Base-by-base conservation (phyloP, 768 basidiomycete genomes). In the Russula ochroleuca region DNA sequence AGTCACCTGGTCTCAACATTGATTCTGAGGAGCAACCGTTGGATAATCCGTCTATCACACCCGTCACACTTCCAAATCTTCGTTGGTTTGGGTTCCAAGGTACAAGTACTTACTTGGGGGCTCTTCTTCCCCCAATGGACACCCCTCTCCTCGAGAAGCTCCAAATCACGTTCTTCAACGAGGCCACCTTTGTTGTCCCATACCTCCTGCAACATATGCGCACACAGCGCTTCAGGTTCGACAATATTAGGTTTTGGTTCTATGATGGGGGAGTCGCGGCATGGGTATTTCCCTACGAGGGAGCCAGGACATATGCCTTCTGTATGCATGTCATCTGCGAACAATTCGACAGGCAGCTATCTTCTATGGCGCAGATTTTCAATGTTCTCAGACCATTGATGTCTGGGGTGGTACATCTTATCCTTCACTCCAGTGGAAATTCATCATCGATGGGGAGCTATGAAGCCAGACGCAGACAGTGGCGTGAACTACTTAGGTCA, bases 91-190 rank as follows among this genome's bases (percentile, higher is more conserved):
- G 5, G 14, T 59, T 59, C 49, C 3, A 9, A 11, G 59, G 59
- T 21, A 11, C 31, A 14, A 40, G 25, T 19, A 21, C 25, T 9
- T 59, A 51, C 14, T 23, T 59, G 14, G 49, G 41, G 17, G 28
- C 19, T 0, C 37, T 59, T 21, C 59, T 59, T 41, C 1, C 59
- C 15, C n/a, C 19, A 9, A 59, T 59, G 1, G 51, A 10, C 2
- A 33, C 59, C 19, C 59, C 59, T 41, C 17, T 21, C 49, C 59
- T 51, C n/a, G 6, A 31, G 25, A 19, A n/a, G 14, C 38, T 59
- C 38, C 17, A 33, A 11, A 51, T 59, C 38, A n/a, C 23, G 1
- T 41, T 33, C n/a, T 41, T 45, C 41, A 43, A 31, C 28, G 41
- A 43, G n/a, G 19, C 15, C 21, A 58, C 33, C 0, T 58, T 41